Evolutionary conservation across 75 land plant genomes (phyloP), one percentile per base, ranked within the genome.

Genomic region (Cunninghamia lanceolata): DNA sequence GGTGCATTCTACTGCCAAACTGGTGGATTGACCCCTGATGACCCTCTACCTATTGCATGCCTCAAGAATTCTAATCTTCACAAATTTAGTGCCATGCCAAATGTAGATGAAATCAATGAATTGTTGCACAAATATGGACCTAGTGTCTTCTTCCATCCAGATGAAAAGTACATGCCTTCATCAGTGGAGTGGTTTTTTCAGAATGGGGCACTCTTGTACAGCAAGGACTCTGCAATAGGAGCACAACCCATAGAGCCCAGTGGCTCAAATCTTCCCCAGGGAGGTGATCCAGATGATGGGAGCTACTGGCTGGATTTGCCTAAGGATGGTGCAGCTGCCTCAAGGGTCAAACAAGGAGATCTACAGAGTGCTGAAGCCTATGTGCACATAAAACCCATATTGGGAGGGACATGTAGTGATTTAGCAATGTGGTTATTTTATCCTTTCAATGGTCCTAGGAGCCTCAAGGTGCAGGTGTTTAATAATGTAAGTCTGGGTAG

Each of bases 241-340:
- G 46, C 53, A 13, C 53, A 50, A 30, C 45, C 32, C 21, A 75
- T 90, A 36, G 43, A 53, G 6, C 35, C 81, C 28, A 88, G 84
- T 74, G 91, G 91, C 32, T 83, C 91, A 21, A 90, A 89, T 83
- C 74, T 90, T 19, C 91, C 91, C 10, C 81, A 71, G 34, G 91
- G 91, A 36, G 91, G 91, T 43, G 38, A 39, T 46, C 50, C 90
- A 17, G 75, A 89, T 47, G 91, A 90, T 34, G 91, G 59, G 14
- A 68, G 53, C 3, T 89, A 89, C 66, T 90, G 91, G 91, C 35
- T 90, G 34, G 91, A 90, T 53, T 68, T 90, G 21, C 91, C 91
- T 16, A 45, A 30, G 30, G 91, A 86, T 86, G 88, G 75, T 38
- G 42, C 52, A 28, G 85, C 88, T 13, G 93, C 85, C 32, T 84